Base-by-base conservation (phyloP, 2,329 filamentous ascomycete species). In the Thielaviopsis populi region DNA sequence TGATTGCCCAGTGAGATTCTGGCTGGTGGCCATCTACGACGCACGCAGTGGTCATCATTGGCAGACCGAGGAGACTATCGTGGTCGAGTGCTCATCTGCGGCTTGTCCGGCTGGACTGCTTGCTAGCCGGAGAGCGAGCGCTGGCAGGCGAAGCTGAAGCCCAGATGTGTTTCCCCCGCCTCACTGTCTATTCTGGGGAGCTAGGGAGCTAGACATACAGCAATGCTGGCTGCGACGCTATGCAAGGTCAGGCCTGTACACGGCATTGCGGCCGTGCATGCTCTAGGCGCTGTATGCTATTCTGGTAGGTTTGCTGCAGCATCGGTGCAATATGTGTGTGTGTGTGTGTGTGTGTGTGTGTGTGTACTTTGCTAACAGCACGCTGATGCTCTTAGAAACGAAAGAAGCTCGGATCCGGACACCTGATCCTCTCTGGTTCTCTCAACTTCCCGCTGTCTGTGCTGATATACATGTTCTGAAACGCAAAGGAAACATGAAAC, bases 261-360 rank as follows among this genome's bases (percentile, higher is more conserved):
- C 24, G 11, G 19, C n/a, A 43, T 43, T 6, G 15, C 42, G 13
- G 17, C 11, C 24, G n/a, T 22, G 27, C 53, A 19, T 33, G 27
- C 53, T 56, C 53, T 56, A 56, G 53, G 53, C 53, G 53, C 53
- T 19, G 53, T 56, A 56, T 37, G 27, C 27, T 56, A 56, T 56
- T 56, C 53, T 56, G 30, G 53, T 37, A n/a, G 53, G 53, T n/a
- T 15, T 19, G n/a, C 27, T 30, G 30, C 53, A 19, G 27, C 15
- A 8, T n/a, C 53, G 8, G 46, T 27, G 22, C 43, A 19, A n/a
- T 46, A 17, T 46, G n/a, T n/a, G n/a, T n/a, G n/a, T n/a, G n/a
- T n/a, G n/a, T n/a, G n/a, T n/a, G n/a, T n/a, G n/a, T n/a, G n/a
- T n/a, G n/a, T n/a, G n/a, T n/a, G n/a, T n/a, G 7, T 46, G n/a